These are phyloP conservation scores for Pistacia vera DNA, from an alignment of 345 rosid species.

Conservation along the genomic window DNA sequence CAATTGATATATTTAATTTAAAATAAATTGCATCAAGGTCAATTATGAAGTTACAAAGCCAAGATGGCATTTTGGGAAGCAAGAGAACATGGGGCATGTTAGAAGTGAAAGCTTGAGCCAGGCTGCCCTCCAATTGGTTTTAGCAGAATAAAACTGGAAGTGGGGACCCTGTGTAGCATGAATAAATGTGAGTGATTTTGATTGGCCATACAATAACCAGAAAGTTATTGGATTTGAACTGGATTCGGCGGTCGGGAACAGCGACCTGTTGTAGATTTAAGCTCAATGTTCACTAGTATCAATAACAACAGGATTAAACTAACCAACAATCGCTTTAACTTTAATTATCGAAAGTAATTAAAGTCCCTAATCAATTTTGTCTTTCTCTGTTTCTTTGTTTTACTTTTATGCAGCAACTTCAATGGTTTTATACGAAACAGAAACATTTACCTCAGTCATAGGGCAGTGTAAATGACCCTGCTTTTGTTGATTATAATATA, in stretches of 20 bases:
- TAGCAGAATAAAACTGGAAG: slow-evolving; percentile 15
- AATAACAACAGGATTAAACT: neutral
- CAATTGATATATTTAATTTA: too few species aligned
- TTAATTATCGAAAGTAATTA: slow-evolving; percentile 7
- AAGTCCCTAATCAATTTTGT: neutral
- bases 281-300: neutral
- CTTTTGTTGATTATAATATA: slow-evolving; percentile 10
- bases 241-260: slow-evolving; percentile 18
- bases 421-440: neutral
- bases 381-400: neutral
- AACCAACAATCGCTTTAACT: neutral
- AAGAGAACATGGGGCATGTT: slow-evolving; percentile 24
- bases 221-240: slow-evolving; percentile 34
- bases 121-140: slow-evolving; percentile 54
- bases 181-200: slow-evolving; percentile 17
- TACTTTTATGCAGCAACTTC: neutral
- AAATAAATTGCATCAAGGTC: neutral
- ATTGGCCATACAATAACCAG: slow-evolving; percentile 25
- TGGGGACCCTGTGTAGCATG: slow-evolving; percentile 25
- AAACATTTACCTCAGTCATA: neutral
- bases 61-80: slow-evolving; percentile 33
- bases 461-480: neutral
- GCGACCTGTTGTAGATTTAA: neutral
- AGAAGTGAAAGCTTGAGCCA: slow-evolving; percentile 39
- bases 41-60: neutral